These are phyloP conservation scores for Cladophialophora psammophila DNA, from an alignment of 2,329 filamentous ascomycete species.

Conservation along the genomic window DNA sequence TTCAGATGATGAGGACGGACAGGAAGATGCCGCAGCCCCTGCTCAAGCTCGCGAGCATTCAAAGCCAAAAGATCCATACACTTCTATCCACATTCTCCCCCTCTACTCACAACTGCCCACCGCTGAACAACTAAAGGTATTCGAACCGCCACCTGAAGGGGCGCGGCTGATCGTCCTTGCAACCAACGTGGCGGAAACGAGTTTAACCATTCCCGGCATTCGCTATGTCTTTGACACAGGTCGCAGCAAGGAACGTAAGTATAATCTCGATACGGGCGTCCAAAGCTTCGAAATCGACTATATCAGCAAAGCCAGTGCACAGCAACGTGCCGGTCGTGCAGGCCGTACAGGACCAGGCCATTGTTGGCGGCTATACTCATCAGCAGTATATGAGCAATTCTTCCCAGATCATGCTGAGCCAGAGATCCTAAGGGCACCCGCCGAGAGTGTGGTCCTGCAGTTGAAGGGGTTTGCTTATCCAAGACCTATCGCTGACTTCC, in stretches of 20 bases:
- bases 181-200: conserved; percentile 97
- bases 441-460: conserved; percentile 90
- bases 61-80: conserved; percentile 61
- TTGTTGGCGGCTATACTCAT: conserved; percentile 93
- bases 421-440: conserved; percentile 87
- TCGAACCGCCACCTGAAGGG: conserved; percentile 81
- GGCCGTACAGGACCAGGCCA: conserved; percentile 95
- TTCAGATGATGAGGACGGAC: conserved; percentile 67
- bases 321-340: conserved; percentile 89
- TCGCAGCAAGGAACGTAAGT: conserved; percentile 88
- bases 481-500: conserved; percentile 83
- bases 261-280: conserved; percentile 85
- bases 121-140: conserved; percentile 88
- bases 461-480: conserved; percentile 94
- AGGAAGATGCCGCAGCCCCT: conserved; percentile 48
- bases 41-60: neutral
- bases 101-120: conserved; percentile 92
- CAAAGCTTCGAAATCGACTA: conserved; percentile 95
- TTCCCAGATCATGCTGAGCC: conserved; percentile 86
- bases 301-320: conserved; percentile 97
- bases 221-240: conserved; percentile 96
- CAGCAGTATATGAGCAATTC: conserved; percentile 86
- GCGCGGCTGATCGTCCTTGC: conserved; percentile 86
- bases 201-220: conserved; percentile 93
- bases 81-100: conserved; percentile 84